phyloP scores from a whole-genome alignment of 1,284 basidiomycete genomes.

The Ceraceosorus guamensis region DNA sequence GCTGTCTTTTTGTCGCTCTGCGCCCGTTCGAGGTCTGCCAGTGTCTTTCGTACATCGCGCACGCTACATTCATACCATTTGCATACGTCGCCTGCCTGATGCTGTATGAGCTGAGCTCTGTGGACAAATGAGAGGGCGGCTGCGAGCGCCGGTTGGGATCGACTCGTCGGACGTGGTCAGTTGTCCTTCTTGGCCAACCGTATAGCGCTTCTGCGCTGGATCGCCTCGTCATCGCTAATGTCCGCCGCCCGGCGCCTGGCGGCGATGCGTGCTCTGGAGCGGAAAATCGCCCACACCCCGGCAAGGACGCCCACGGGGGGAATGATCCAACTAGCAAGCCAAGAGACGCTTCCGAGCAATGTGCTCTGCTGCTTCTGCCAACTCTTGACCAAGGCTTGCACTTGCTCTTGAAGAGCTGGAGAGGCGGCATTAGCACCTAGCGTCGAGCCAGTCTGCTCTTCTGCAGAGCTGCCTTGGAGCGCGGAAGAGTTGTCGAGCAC shows the following conservation, averaged over 20 bases:
- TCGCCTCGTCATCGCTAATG: constrained; percentile 9
- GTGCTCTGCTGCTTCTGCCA: constrained; percentile 51
- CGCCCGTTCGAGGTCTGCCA: no score
- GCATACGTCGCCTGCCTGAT: no score
- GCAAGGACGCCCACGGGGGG: constrained; percentile 63
- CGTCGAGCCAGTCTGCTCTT: neutral
- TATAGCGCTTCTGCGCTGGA: neutral
- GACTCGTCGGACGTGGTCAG: no score
- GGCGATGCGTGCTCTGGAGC: constrained; percentile 11
- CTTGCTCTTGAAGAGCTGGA: constrained; percentile 54
- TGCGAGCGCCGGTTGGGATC: no score
- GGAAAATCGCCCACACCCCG: constrained; percentile 37
- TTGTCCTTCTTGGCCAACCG: no score
- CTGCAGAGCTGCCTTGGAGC: constrained; percentile 21
- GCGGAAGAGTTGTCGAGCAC: constrained; percentile 84
- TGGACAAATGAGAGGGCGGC: no score
- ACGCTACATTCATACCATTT: no score
- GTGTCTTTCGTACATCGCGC: no score
- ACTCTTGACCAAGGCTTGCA: constrained; percentile 60
- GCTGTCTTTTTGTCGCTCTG: no score
- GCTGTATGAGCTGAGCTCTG: no score
- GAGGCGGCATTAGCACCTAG: constrained; percentile 8
- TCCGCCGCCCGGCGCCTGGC: constrained; percentile 15
- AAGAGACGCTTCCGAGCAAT: constrained; percentile 61
- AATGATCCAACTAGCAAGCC: constrained; percentile 64